Evolutionary conservation across 768 basidiomycete species (phyloP).

Genomic region (Ephemerocybe angulata): DNA sequence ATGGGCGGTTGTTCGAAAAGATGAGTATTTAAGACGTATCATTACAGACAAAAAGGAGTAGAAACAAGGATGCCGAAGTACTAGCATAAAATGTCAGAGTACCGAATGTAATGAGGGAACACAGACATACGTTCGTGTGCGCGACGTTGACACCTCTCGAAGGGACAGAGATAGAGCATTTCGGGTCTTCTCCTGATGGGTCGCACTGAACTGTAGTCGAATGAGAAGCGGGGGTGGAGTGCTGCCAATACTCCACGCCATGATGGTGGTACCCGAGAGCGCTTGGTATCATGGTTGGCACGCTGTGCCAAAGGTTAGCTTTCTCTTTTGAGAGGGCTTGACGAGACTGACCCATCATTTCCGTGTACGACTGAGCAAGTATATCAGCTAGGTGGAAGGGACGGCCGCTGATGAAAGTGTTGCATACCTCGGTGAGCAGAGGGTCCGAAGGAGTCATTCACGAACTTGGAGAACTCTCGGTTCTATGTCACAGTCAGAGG

Average conservation of each 20-base stretch:
- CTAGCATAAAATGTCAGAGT: constrained; percentile 15
- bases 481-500: too few relatives aligned
- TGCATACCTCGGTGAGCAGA: constrained; percentile 41
- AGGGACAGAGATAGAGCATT: constrained; percentile 46
- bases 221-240: constrained; percentile 36
- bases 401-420: neutral
- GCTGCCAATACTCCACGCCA: constrained; percentile 52
- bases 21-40: too few relatives aligned
- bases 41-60: constrained; percentile 36
- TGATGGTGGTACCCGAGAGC: constrained; percentile 52
- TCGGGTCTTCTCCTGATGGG: constrained; percentile 45
- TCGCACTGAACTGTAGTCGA: constrained; percentile 41
- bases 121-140: constrained; percentile 39
- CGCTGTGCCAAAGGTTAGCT: constrained; percentile 28
- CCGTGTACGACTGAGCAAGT: constrained; percentile 43
- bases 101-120: neutral
- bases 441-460: constrained; percentile 38
- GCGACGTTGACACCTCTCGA: constrained; percentile 42
- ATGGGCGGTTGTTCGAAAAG: too few relatives aligned
- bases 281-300: constrained; percentile 49
- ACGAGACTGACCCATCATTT: constrained; percentile 37
- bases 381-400: neutral
- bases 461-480: constrained; percentile 40
- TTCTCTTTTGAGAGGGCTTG: neutral
- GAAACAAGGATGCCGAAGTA: constrained; percentile 38